These are phyloP conservation scores for Rhodosporidiobolus sp. DNA, from an alignment of 768 basidiomycete genomes.

Conservation along the genomic window DNA sequence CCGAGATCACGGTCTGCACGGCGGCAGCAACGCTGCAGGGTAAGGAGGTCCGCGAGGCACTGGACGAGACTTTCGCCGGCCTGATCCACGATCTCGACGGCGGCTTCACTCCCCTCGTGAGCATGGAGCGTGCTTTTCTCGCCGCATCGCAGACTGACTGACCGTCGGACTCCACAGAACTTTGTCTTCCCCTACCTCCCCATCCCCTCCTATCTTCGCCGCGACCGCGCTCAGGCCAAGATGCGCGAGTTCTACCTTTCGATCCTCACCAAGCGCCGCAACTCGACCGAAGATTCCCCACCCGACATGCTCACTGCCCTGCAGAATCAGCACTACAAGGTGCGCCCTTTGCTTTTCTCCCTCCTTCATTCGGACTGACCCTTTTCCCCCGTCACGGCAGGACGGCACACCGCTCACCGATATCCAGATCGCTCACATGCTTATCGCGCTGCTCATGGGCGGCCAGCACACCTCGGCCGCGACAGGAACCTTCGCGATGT, in stretches of 20 bases:
- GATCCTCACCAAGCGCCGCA: conserved; percentile 70
- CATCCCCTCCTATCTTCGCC: conserved; percentile 77
- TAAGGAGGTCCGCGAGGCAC: conserved; percentile 69
- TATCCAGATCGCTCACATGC: conserved; percentile 91
- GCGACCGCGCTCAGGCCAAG: conserved; percentile 84
- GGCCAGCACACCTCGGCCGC: conserved; percentile 98
- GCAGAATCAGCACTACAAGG: conserved; percentile 74
- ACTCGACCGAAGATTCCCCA: conserved; percentile 59
- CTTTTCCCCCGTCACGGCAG: not conserved
- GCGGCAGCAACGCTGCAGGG: conserved; percentile 92
- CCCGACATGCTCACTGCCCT: conserved; percentile 91
- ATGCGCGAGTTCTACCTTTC: conserved; percentile 89
- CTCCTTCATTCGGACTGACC: not conserved
- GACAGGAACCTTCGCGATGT: conserved; percentile 82
- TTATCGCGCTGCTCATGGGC: conserved; percentile 98
- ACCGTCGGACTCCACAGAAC: conserved; percentile 53
- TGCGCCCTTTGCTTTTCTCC: conserved; percentile 54
- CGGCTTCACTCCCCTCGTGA: conserved; percentile 78
- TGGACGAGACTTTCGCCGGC: conserved; percentile 81
- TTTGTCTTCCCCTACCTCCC: conserved; percentile 93
- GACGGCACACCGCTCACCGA: conserved; percentile 72
- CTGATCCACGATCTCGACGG: conserved; percentile 85
- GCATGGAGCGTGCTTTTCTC: not conserved
- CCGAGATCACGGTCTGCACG: conserved; percentile 90
- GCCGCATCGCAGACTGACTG: not conserved